Base-by-base conservation (phyloP, 225 moss, liverwort and hornwort species). In the Straminergon stramineum region DNA sequence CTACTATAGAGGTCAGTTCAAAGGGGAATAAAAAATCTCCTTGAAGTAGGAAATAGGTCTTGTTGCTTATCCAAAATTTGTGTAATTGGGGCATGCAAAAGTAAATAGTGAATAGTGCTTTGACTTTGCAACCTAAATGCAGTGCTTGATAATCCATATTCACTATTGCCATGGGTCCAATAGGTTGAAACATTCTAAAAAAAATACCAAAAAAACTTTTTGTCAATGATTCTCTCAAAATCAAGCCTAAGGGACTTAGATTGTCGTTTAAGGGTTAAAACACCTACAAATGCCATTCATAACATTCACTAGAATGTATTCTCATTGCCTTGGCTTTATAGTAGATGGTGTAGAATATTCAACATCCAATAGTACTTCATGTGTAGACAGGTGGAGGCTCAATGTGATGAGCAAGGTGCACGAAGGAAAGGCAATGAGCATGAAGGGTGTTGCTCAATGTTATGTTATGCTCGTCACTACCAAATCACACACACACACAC, bases 101-200 rank as follows among this genome's bases (percentile, higher is more conserved):
- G 18, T 18, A 34, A 34, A 78, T 13, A 23, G 6, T 55, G 5
- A 22, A 53, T 53, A 53, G 5, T 9, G 4, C 5, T 77, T 15
- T 23, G 8, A 2, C 6, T 14, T 53, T 35, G 35, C 4, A 53
- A 0, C 6, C 14, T 22, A 76, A 18, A 76, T 53, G 20, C 0
- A 2, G 1, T 32, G 5, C 9, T 53, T 34, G 1, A 7, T 13
- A 77, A 77, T 1, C 15, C 23, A 14, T 23, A 23, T 23, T 35
- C 0, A 8, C 3, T 35, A 23, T 15, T 22, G 3, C 35, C 23
- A 6, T 21, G 0, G 1, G 0, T 22, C 0, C 5, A 9, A 0
- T 14, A 78, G 35, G 1, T 78, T 55, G 22, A 78, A 35, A 53
- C 9, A 55, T 35, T 55, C 35, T 8, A 32, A 35, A 5, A 14